These are phyloP conservation scores for Aspergillus panamensis DNA, from an alignment of 495 filamentous ascomycete genomes.

Conservation along the genomic window DNA sequence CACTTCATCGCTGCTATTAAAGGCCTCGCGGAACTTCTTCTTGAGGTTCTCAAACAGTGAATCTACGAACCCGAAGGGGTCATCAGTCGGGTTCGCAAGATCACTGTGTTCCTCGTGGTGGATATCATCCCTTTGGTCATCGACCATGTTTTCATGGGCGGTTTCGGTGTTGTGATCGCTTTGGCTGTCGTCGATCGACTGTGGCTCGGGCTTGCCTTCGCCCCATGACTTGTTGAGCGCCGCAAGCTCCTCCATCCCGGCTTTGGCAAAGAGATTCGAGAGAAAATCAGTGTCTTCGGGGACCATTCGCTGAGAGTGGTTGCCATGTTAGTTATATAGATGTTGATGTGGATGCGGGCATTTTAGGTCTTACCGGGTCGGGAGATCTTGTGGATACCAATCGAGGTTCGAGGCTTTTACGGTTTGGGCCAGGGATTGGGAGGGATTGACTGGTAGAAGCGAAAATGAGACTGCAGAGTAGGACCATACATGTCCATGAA, in stretches of 20 bases:
- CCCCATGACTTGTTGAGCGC: conserved; percentile 19
- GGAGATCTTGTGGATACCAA: conserved; percentile 1
- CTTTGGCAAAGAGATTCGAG: conserved; percentile 17
- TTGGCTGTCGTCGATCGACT: conserved; percentile 17
- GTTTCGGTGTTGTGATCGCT: not conserved
- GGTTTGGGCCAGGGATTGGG: not conserved
- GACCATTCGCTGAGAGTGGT: conserved; percentile 35
- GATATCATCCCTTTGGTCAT: not conserved
- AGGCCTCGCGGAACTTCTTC: conserved; percentile 22
- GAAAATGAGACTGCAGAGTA: conserved; percentile 9
- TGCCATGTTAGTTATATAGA: not conserved
- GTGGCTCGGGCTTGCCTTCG: not conserved
- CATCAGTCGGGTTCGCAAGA: conserved; percentile 16
- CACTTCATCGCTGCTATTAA: conserved; percentile 37
- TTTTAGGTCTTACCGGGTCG: conserved; percentile 9
- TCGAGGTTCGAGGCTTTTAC: not conserved
- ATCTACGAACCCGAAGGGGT: conserved; percentile 25
- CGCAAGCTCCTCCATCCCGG: conserved; percentile 22
- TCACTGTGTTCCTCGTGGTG: conserved; percentile 14
- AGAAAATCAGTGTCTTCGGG: conserved; percentile 27
- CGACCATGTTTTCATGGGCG: not conserved
- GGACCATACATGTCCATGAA: conserved; percentile 7
- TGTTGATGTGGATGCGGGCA: not conserved
- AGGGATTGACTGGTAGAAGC: conserved; percentile 11
- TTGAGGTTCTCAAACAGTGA: conserved; percentile 22